Evolutionary conservation across 768 basidiomycete genomes (phyloP), one percentile per base, ranked within the genome.

Genomic region (Exidia glandulosa): DNA sequence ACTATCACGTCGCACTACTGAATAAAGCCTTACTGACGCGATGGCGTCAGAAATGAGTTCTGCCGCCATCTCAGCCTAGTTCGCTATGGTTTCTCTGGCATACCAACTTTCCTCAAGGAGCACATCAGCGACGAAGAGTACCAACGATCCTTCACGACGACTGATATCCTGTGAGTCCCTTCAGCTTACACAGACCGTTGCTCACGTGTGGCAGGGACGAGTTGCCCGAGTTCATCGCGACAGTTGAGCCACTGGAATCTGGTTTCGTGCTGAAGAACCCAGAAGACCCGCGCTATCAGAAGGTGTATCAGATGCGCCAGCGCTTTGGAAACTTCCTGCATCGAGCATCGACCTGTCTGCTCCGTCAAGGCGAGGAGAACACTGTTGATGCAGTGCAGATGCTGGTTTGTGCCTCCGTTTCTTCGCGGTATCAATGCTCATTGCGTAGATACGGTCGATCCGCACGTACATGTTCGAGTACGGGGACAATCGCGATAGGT

Each of bases 321-420:
- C 80, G 86, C 7, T 86, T 88, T 63, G 88, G 88, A 1, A 71
- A 73, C 27, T 82, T 90, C 63, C 73, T 95, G 31, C 87, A 90
- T 64, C 70, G 76, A 29, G 88, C 89, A 0, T 90, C 90, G 0
- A 74, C 76, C 5, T 80, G 81, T 19, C 70, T 91, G 63, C 79
- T 79, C 34, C 78, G 81, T 61, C 88, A 89, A 70, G 88, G 88
- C 4, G 85, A 87, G 66, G 86, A 88, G 70, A 88, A 86, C 63
- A 86, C 85, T 2, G 82, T 94, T 7, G 91, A 94, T 70, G 84
- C 86, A 4, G 86, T 91, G 19, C 81, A 86, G 63, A 80, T 83
- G 68, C 74, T 90, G 60, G 88, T 87, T 64, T 59, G 81, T 45
- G 25, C 45, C 30, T 12, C 30, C 31, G 16, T 52, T 12, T 54